Conservation (phyloP, 2,329 filamentous ascomycete species). For the Fusarium bulbicola region DNA sequence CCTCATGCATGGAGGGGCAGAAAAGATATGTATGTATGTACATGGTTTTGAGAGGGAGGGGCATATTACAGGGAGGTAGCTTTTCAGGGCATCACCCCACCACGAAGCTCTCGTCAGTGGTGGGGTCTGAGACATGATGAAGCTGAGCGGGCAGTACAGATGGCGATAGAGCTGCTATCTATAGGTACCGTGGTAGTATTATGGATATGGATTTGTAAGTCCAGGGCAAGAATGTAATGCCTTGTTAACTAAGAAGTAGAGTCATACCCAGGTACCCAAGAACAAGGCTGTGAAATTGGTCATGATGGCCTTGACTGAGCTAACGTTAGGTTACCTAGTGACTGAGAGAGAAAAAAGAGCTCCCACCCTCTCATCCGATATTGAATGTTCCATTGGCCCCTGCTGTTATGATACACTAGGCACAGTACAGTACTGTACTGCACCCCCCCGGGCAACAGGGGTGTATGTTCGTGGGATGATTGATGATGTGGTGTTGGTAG, state of each 20-base stretch:
- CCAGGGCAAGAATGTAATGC: background rate
- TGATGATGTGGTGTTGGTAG: conserved; percentile 30
- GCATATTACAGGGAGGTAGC: conserved; percentile 14
- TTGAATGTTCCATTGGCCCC: conserved; percentile 14
- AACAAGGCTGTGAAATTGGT: conserved; percentile 9
- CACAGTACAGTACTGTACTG: background rate
- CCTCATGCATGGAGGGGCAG: conserved; percentile 24
- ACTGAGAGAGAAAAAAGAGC: background rate
- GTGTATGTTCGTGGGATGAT: conserved; percentile 32
- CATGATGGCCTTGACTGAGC: conserved; percentile 3
- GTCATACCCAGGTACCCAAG: background rate
- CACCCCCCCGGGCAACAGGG: conserved; percentile 8
- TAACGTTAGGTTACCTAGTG: background rate
- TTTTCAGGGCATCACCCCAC: conserved; percentile 33
- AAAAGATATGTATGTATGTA: background rate
- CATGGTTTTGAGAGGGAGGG: background rate
- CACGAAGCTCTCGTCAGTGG: conserved; percentile 24
- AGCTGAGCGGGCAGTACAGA: background rate
- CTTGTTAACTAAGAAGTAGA: background rate
- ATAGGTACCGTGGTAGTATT: background rate
- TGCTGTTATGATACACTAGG: background rate
- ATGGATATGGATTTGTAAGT: conserved; percentile 2
- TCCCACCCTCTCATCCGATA: conserved; percentile 34
- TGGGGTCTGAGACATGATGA: conserved; percentile 12
- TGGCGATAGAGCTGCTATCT: background rate